Percentiles rank a stretch among this genome's conserved stretches.
Conservation (phyloP, 306 rosid genomes). For the Comarum palustre region DNA sequence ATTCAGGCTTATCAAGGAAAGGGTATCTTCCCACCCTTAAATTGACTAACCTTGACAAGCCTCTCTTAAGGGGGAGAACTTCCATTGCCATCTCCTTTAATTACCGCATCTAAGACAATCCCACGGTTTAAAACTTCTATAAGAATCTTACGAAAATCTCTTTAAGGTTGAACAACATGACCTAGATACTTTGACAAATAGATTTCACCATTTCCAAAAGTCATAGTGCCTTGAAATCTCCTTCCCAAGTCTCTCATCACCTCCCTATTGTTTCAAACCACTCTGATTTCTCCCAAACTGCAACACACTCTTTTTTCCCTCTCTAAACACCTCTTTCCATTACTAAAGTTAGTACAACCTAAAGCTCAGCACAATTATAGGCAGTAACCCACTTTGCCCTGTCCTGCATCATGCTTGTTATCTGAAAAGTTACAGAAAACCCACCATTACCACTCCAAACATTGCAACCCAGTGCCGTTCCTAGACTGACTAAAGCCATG, state of each 20-base stretch:
- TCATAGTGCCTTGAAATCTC: neutral
- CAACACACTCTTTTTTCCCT: neutral
- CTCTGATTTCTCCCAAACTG: neutral
- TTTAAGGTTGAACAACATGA: neutral
- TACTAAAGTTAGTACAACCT: neutral
- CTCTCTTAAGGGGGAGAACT: neutral
- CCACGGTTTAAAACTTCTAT: neutral
- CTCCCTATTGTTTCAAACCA: neutral
- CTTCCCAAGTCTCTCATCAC: neutral
- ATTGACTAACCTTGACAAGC: neutral
- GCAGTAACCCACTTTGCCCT: neutral
- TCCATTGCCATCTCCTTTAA: neutral
- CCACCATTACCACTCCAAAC: neutral
- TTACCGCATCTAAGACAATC: neutral
- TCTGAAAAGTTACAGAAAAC: neutral
- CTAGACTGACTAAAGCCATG: neutral
- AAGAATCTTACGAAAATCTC: neutral
- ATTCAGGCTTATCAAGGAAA: neutral
- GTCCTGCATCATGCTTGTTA: neutral
- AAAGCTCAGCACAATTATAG: neutral
- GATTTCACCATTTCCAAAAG: neutral
- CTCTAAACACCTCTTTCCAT: neutral
- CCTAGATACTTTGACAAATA: neutral
- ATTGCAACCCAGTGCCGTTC: neutral
- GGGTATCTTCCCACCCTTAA: neutral